These are phyloP conservation scores for Magnusiomyces sp. DNA, from an alignment of 1,139 yeast genomes.

Conservation along the genomic window DNA sequence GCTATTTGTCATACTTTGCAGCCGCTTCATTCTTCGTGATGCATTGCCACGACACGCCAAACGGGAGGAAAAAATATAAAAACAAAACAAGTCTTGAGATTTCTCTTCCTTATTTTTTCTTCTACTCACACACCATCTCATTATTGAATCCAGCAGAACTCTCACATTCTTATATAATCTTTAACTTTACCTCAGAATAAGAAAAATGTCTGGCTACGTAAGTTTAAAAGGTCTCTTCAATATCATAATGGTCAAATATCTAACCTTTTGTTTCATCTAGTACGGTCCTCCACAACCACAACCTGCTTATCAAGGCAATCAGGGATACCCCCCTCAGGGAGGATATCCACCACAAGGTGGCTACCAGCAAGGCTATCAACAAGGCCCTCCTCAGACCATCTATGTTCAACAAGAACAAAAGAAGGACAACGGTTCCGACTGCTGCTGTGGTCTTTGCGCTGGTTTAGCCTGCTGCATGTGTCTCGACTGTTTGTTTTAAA, in stretches of 20 bases:
- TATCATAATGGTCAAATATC: neutral
- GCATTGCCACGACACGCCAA: no score
- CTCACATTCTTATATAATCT: no score
- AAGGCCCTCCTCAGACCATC: constrained; percentile 18
- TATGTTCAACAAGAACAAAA: constrained; percentile 27
- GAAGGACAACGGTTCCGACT: constrained; percentile 20
- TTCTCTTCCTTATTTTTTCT: no score
- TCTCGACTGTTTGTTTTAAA: constrained; percentile 16
- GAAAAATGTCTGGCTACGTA: neutral
- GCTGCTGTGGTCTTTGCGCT: constrained; percentile 31
- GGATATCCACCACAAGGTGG: constrained; percentile 14
- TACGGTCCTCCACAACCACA: constrained; percentile 26
- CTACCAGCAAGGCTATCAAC: constrained; percentile 14
- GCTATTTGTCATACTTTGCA: no score
- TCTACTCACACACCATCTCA: no score
- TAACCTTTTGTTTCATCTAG: constrained; percentile 8
- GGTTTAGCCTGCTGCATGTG: constrained; percentile 29
- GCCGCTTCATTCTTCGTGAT: no score
- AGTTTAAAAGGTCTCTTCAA: no score
- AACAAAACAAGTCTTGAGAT: no score
- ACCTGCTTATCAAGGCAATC: constrained; percentile 19
- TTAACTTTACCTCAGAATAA: no score
- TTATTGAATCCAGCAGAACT: no score
- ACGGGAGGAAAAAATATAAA: no score
- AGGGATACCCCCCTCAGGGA: constrained; percentile 8